A percentile compares a stretch with the other conserved stretches of the same genome.
Conservation (phyloP, 2,329 filamentous ascomycete species). For the Penicillium sp. region DNA sequence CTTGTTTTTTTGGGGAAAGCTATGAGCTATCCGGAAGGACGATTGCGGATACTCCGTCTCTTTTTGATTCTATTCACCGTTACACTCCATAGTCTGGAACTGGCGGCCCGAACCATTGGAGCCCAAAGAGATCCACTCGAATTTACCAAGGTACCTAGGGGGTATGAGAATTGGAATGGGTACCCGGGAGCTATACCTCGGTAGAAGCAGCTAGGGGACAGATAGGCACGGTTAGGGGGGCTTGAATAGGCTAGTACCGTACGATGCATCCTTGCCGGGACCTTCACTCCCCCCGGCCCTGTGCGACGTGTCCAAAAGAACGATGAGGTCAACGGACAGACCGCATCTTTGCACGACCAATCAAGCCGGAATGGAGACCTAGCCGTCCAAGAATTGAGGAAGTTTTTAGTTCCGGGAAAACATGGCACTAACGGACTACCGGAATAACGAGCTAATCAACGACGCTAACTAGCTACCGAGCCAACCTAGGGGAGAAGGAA, state of each 20-base stretch:
- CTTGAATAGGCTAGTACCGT: background rate
- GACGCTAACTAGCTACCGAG: too few species aligned
- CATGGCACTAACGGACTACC: too few species aligned
- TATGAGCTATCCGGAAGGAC: background rate
- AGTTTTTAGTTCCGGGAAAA: background rate
- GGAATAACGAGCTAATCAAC: too few species aligned
- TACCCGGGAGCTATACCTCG: background rate
- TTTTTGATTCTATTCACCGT: background rate
- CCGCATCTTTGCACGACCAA: slow-evolving; percentile 15
- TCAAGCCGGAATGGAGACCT: background rate
- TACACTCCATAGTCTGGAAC: slow-evolving; percentile 1
- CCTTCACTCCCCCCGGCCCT: background rate
- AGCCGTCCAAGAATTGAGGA: background rate
- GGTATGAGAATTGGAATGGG: background rate
- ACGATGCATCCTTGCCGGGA: slow-evolving; percentile 1
- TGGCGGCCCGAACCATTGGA: background rate
- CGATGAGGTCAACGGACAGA: slow-evolving; percentile 10
- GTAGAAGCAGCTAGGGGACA: too few species aligned
- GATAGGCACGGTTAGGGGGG: too few species aligned
- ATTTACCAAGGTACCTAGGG: background rate
- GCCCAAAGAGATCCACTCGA: background rate
- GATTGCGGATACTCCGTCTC: background rate
- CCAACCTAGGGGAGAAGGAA: too few species aligned
- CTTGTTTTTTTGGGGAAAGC: too few species aligned
- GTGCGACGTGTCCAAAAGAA: slow-evolving; percentile 3